phyloP scores from a whole-genome alignment of 352 stramenopile species.

The Phytopythium mirpurense region DNA sequence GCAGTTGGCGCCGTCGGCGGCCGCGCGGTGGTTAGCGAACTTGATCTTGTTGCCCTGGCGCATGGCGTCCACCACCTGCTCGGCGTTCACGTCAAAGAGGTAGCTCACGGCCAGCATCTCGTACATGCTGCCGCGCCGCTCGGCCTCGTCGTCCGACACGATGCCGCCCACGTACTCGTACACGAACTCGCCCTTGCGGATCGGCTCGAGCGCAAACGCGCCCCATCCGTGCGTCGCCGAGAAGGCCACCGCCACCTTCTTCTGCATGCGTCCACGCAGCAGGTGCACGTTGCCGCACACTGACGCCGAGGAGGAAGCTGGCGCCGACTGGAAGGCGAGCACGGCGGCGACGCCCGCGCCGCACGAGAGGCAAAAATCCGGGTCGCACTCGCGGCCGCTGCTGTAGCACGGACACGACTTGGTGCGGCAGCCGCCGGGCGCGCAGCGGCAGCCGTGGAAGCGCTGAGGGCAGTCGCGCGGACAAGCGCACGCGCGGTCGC shows the following conservation, averaged over 20 bases:
- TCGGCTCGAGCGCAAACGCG: constrained; percentile 56
- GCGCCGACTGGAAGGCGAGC: constrained; percentile 26
- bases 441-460: constrained; percentile 63
- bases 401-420: constrained; percentile 52
- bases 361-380: constrained; percentile 68
- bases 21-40: constrained; percentile 84
- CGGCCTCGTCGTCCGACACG: constrained; percentile 70
- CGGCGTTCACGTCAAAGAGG: constrained; percentile 91
- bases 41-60: constrained; percentile 93
- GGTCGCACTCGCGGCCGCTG: constrained; percentile 55
- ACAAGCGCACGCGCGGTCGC: constrained; percentile 58
- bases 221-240: constrained; percentile 69
- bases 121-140: constrained; percentile 82
- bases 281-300: constrained; percentile 69
- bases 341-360: constrained; percentile 58
- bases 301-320: not conserved
- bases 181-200: constrained; percentile 65
- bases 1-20: constrained; percentile 61
- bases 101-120: constrained; percentile 72
- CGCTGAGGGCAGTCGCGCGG: constrained; percentile 56
- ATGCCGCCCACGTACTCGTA: constrained; percentile 70
- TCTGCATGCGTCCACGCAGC: constrained; percentile 38
- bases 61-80: constrained; percentile 90
- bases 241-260: constrained; percentile 63
- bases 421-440: constrained; percentile 42